phyloP scores from a whole-genome alignment of 495 filamentous ascomycete genomes.

The Hypoxylon lienhwacheense region DNA sequence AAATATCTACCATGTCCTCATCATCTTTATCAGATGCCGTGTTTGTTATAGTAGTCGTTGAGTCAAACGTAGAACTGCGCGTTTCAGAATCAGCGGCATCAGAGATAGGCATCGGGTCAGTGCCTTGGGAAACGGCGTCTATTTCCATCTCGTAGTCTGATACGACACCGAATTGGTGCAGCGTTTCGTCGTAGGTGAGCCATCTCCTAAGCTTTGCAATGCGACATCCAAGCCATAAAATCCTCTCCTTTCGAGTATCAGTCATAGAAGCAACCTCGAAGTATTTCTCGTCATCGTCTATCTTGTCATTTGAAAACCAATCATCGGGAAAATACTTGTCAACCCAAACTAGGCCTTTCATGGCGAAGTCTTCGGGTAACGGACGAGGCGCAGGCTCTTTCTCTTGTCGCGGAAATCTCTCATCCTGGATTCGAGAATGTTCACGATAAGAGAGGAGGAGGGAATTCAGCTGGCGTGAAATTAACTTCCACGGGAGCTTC shows the following conservation, averaged over 20 bases:
- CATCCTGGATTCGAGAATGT: conserved; percentile 49
- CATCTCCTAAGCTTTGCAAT: conserved; percentile 52
- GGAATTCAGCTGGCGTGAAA: conserved; percentile 68
- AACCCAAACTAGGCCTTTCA: conserved; percentile 75
- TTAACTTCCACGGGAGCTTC: conserved; percentile 65
- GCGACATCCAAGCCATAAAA: conserved; percentile 68
- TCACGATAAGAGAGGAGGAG: conserved; percentile 51
- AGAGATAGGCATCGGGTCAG: conserved; percentile 26
- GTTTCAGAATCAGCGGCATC: conserved; percentile 21
- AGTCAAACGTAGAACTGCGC: conserved; percentile 21
- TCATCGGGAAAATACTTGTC: conserved; percentile 65
- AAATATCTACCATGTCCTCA: conserved; percentile 37
- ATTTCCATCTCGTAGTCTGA: conserved; percentile 29
- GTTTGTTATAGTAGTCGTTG: conserved; percentile 4
- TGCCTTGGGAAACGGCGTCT: conserved; percentile 22
- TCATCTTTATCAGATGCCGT: conserved; percentile 23
- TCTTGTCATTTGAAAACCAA: conserved; percentile 69
- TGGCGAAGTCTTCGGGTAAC: conserved; percentile 79
- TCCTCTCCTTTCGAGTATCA: conserved; percentile 68
- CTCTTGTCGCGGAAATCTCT: conserved; percentile 56
- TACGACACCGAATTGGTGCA: conserved; percentile 40
- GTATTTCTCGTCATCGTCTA: conserved; percentile 76
- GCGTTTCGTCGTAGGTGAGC: conserved; percentile 40
- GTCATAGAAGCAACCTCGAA: conserved; percentile 68
- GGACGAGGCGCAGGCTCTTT: conserved; percentile 57